Conservation (phyloP, 2,329 filamentous ascomycete genomes). For the Aspergillus puulaauensis region DNA sequence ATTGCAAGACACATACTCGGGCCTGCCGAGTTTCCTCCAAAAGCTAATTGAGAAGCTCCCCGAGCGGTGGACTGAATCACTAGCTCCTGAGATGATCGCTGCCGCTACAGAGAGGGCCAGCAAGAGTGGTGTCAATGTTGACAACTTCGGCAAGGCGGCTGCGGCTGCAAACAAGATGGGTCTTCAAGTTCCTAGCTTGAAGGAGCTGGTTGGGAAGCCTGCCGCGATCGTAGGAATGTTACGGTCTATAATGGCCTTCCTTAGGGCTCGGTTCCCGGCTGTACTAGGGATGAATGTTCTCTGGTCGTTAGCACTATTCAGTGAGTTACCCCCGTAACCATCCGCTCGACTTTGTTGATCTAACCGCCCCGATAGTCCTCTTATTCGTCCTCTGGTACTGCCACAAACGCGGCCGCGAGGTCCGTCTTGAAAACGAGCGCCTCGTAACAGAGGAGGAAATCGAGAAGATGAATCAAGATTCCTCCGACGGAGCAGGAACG, state of each 20-base stretch:
- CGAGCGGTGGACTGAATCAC: constrained; percentile 70
- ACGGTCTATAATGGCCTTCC: constrained; percentile 83
- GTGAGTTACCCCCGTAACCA: constrained; percentile 54
- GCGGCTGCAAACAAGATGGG: constrained; percentile 65
- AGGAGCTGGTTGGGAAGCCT: constrained; percentile 79
- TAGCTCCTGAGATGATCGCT: constrained; percentile 81
- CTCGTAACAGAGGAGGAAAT: constrained; percentile 48
- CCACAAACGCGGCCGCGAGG: constrained; percentile 89
- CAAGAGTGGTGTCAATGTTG: constrained; percentile 59
- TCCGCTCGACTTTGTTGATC: neutral
- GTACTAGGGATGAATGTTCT: constrained; percentile 89
- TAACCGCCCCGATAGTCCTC: constrained; percentile 59
- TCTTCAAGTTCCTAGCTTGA: constrained; percentile 68
- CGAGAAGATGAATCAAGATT: constrained; percentile 37
- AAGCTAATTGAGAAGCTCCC: constrained; percentile 84
- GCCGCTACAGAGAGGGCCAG: constrained; percentile 68
- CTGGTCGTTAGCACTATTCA: constrained; percentile 82
- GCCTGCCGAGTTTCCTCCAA: constrained; percentile 75
- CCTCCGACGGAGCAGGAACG: constrained; percentile 30
- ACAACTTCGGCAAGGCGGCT: constrained; percentile 51
- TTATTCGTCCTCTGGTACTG: constrained; percentile 98
- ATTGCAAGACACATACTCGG: constrained; percentile 61
- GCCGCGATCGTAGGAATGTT: constrained; percentile 83
- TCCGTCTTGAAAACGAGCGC: constrained; percentile 67
- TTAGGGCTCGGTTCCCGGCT: constrained; percentile 85